These are phyloP conservation scores for Artemisia annua DNA, from an alignment of 129 eudicot genomes.

Conservation along the genomic window DNA sequence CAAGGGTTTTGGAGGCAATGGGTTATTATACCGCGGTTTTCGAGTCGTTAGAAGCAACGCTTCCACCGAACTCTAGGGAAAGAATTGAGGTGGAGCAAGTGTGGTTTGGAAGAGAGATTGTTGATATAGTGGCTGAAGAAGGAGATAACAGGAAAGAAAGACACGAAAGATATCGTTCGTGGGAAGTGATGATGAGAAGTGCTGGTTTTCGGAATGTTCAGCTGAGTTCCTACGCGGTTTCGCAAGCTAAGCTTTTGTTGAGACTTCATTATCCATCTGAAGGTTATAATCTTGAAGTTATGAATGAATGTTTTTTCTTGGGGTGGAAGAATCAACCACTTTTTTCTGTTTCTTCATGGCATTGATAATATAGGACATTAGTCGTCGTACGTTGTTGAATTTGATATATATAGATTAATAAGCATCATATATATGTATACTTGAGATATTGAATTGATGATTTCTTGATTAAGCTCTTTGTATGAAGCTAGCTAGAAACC, in stretches of 20 bases:
- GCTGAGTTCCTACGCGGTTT: conserved; percentile 62
- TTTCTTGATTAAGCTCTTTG: background rate
- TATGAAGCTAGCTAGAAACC: conserved; percentile 21
- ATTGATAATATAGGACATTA: conserved; percentile 14
- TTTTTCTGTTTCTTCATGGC: conserved; percentile 94
- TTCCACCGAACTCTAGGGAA: conserved; percentile 79
- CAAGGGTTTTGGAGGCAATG: conserved; percentile 55
- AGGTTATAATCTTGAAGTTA: conserved; percentile 64
- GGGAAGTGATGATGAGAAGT: conserved; percentile 74
- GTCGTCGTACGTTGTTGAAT: background rate
- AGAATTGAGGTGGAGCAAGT: conserved; percentile 66
- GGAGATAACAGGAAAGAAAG: conserved; percentile 59
- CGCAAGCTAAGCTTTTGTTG: conserved; percentile 76
- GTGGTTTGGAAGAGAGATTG: conserved; percentile 82
- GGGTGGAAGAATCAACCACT: conserved; percentile 92
- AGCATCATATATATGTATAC: conserved; percentile 14
- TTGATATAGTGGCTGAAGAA: conserved; percentile 58
- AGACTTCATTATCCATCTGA: conserved; percentile 92
- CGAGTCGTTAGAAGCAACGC: conserved; percentile 83
- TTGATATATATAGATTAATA: conserved; percentile 1
- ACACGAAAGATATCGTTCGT: conserved; percentile 64
- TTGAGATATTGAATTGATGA: background rate
- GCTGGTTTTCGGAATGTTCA: conserved; percentile 52
- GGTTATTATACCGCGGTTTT: conserved; percentile 72
- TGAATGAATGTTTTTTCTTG: conserved; percentile 58